Conservation (phyloP, 2,329 filamentous ascomycete genomes). For the Botrytis cinerea region DNA sequence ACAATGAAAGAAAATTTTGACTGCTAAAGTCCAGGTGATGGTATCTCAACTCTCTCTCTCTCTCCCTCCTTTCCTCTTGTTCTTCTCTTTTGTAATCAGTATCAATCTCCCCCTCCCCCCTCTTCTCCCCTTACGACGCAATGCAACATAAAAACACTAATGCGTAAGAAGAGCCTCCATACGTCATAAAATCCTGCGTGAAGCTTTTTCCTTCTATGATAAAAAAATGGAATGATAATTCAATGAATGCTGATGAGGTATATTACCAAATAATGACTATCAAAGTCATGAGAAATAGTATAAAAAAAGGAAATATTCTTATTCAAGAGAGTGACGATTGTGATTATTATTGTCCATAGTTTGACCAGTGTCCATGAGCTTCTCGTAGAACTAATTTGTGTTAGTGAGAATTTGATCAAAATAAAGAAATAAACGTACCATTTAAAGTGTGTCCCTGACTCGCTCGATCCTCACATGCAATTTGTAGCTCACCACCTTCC, state of each 20-base stretch:
- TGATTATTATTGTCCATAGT: conserved; percentile 33
- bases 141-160: conserved; percentile 12
- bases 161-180: conserved; percentile 10
- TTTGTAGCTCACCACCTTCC: conserved; percentile 63
- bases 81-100: background rate
- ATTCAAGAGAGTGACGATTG: conserved; percentile 14
- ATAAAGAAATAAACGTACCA: conserved; percentile 33
- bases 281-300: conserved; percentile 7
- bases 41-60: conserved; percentile 14
- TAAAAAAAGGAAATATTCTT: conserved; percentile 3
- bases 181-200: conserved; percentile 21
- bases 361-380: conserved; percentile 36
- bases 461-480: conserved; percentile 63
- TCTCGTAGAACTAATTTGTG: conserved; percentile 35
- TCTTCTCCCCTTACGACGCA: background rate
- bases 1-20: conserved; percentile 12
- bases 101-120: background rate
- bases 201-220: conserved; percentile 8
- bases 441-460: conserved; percentile 58
- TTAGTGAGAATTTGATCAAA: conserved; percentile 26
- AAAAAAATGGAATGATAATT: background rate
- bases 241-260: conserved; percentile 9
- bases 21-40: conserved; percentile 20
- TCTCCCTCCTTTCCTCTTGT: background rate
- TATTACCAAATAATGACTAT: conserved; percentile 22